Base-by-base conservation (phyloP, 129 eudicot genomes). In the Flaveria robusta region DNA sequence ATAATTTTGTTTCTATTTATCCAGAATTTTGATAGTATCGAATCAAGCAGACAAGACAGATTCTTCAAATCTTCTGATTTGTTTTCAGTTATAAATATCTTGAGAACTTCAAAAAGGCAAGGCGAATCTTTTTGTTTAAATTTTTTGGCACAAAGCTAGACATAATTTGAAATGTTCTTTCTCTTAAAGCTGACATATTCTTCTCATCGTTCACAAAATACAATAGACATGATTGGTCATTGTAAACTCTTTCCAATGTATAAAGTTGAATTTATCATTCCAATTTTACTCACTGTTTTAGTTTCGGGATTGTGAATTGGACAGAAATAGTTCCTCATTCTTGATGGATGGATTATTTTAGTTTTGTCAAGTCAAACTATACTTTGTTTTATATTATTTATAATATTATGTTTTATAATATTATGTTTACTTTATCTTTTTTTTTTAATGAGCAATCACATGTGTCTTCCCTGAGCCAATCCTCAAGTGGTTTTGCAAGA, bases 311-410 rank as follows among this genome's bases (percentile, higher is more conserved):
- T 52, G 50, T 52, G 66, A 20, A 13, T 71, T 31, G 46, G 63
- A 26, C 8, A 15, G 76, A 43, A 18, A 37, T 20, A 51, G 50
- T 13, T 52, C 37, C 50, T 20, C 45, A 20, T 59, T 22, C 74
- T 39, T 77, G 29, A 67, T 31, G 71, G 37, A 31, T 58, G 66
- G 22, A 15, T 29, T 22, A n/a, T n/a, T n/a, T n/a, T n/a, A n/a
- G n/a, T n/a, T n/a, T n/a, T 60, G 15, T 46, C 58, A 34, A 72
- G 51, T 70, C 76, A 78, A 70, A 59, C 76, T 59, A 13, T 29
- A 39, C 13, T 64, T 66, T 64, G 72, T 64, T 81, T 72, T 60
- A 41, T 39, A 16, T 43, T 10, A 42, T 54, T 55, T 75, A 51
- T 50, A 26, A 66, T 68, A 39, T 59, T 37, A 3, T 49, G 46